Percentiles rank a stretch among this genome's conserved stretches.
These are phyloP conservation scores for Coccomyxa sp. DNA, from an alignment of 139 green algal species.

Conservation along the genomic window DNA sequence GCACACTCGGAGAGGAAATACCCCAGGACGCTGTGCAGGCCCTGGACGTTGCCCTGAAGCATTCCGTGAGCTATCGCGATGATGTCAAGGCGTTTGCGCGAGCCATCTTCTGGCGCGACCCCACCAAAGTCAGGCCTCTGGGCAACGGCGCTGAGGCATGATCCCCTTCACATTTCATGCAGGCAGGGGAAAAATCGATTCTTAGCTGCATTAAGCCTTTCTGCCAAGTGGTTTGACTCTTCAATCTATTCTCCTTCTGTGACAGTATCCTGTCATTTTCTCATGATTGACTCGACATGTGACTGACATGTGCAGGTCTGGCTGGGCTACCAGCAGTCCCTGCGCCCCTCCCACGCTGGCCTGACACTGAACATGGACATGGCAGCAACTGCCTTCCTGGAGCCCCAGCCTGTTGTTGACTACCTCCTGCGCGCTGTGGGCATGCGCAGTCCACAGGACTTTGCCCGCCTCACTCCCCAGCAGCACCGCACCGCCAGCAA, in stretches of 20 bases:
- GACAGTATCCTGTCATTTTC: neutral
- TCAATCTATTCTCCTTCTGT: neutral
- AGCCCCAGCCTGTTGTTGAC: constrained; percentile 22
- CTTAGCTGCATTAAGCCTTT: neutral
- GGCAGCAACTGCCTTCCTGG: constrained; percentile 49
- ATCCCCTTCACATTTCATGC: neutral
- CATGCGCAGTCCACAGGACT: neutral
- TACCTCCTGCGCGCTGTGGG: constrained; percentile 10
- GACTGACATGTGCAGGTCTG: constrained; percentile 26
- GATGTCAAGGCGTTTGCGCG: constrained; percentile 20
- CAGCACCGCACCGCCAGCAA: constrained; percentile 16
- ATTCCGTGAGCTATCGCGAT: constrained; percentile 25
- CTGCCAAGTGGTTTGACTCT: neutral
- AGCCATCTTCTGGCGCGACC: constrained; percentile 40
- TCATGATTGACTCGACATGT: neutral
- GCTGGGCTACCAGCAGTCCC: constrained; percentile 53
- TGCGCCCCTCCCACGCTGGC: constrained; percentile 34
- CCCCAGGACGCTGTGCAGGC: constrained; percentile 43
- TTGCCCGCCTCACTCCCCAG: neutral
- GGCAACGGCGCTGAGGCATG: constrained; percentile 31
- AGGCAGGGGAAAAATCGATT: too few species aligned
- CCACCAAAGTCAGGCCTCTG: constrained; percentile 14
- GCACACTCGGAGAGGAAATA: constrained; percentile 17
- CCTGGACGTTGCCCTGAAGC: constrained; percentile 48
- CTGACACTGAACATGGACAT: constrained; percentile 61